Evolutionary conservation across 2,329 filamentous ascomycete genomes (phyloP).

Genomic region (Catunica adiposa): DNA sequence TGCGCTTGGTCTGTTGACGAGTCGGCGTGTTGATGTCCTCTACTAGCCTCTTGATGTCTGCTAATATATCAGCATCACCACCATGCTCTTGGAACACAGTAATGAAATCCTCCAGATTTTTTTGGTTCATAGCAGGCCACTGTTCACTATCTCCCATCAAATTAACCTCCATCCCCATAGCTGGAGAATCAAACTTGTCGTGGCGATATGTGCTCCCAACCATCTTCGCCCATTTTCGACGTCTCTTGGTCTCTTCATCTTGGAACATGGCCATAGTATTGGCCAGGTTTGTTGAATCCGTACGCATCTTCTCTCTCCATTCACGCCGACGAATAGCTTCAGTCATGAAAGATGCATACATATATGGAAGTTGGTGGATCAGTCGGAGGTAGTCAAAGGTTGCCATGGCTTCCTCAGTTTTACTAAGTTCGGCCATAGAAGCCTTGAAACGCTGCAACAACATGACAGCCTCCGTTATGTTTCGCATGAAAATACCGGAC

Average conservation of each 20-base stretch:
- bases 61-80: slow-evolving; percentile 47
- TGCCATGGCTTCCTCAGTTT: slow-evolving; percentile 59
- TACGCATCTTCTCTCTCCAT: slow-evolving; percentile 81
- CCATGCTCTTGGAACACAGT: slow-evolving; percentile 47
- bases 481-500: slow-evolving; percentile 61
- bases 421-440: slow-evolving; percentile 53
- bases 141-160: slow-evolving; percentile 63
- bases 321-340: slow-evolving; percentile 76
- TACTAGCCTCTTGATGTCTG: slow-evolving; percentile 60
- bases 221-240: slow-evolving; percentile 78
- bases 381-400: slow-evolving; percentile 67
- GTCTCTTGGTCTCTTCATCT: slow-evolving; percentile 77
- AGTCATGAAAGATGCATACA: slow-evolving; percentile 77
- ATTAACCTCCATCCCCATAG: slow-evolving; percentile 70
- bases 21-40: slow-evolving; percentile 68
- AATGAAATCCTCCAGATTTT: slow-evolving; percentile 62
- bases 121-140: slow-evolving; percentile 63
- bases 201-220: slow-evolving; percentile 58
- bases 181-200: slow-evolving; percentile 49
- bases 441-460: slow-evolving; percentile 28
- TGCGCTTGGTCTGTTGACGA: slow-evolving; percentile 68
- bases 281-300: slow-evolving; percentile 70
- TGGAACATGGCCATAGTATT: slow-evolving; percentile 88
- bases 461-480: slow-evolving; percentile 50
- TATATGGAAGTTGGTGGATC: slow-evolving; percentile 67